Conservation (phyloP, 2,329 filamentous ascomycete genomes). For the Talaromyces amestolkiae region DNA sequence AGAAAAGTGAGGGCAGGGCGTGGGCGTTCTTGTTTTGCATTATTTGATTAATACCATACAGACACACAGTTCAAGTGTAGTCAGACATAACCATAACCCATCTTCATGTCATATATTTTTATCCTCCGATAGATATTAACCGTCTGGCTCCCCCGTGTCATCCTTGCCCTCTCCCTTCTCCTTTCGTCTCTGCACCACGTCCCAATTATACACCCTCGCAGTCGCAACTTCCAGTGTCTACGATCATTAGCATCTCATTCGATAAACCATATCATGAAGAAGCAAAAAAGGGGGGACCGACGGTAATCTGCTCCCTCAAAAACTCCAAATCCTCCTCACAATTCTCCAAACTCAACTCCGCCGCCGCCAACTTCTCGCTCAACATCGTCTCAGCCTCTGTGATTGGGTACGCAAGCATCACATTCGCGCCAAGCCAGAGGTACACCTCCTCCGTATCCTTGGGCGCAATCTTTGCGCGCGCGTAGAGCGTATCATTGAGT, state of each 20-base stretch:
- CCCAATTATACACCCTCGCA: constrained; percentile 98
- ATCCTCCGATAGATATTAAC: constrained; percentile 9
- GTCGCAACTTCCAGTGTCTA: constrained; percentile 96
- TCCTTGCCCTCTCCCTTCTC: constrained; percentile 63
- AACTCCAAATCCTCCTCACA: constrained; percentile 98
- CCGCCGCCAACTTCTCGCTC: constrained; percentile 71
- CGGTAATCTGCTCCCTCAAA: constrained; percentile 91
- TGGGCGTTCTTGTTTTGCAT: constrained; percentile 18
- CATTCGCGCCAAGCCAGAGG: constrained; percentile 96
- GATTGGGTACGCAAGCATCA: constrained; percentile 94
- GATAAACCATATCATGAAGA: background rate
- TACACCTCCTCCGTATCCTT: constrained; percentile 76
- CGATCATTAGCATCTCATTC: constrained; percentile 15
- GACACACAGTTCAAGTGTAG: background rate
- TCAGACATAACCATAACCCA: background rate
- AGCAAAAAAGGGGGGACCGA: constrained; percentile 44
- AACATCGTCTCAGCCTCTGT: constrained; percentile 80
- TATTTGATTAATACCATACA: background rate
- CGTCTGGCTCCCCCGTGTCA: constrained; percentile 33
- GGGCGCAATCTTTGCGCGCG: constrained; percentile 76
- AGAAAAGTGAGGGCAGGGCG: constrained; percentile 18
- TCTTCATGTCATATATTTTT: background rate
- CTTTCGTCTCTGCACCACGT: constrained; percentile 91
- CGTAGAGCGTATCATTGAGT: constrained; percentile 92
- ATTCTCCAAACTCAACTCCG: constrained; percentile 75